phyloP scores from a whole-genome alignment of 208 protist species.

The Naegleria fowleri region DNA sequence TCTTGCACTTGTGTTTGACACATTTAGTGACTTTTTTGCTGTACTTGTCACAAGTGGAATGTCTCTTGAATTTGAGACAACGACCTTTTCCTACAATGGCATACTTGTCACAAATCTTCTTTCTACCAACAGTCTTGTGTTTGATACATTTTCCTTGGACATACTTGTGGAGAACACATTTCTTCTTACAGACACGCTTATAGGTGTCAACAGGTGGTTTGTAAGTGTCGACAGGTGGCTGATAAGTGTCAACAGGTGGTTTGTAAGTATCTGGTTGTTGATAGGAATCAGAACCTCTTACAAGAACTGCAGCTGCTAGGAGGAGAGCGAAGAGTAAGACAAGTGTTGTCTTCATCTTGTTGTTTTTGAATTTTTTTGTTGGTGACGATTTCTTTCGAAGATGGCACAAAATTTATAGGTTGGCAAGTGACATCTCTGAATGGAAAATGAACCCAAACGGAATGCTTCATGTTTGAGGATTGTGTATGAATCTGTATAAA shows the following conservation, averaged over 20 bases:
- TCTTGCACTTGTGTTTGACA: not conserved
- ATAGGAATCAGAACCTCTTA: not conserved
- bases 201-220: not conserved
- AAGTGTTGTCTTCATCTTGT: no score
- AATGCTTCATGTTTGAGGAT: no score
- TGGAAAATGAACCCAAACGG: no score
- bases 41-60: not conserved
- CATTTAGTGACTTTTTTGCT: not conserved
- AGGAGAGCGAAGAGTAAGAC: no score
- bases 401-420: no score
- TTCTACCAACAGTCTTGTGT: not conserved
- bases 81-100: not conserved
- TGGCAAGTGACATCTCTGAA: no score
- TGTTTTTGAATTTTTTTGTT: no score
- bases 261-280: not conserved
- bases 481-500: no score
- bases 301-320: no score
- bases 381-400: no score
- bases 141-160: not conserved
- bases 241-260: not conserved
- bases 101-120: not conserved
- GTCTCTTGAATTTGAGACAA: not conserved
- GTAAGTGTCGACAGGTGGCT: not conserved
- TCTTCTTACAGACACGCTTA: not conserved
- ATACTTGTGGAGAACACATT: not conserved